Evolutionary conservation across 225 moss, liverwort and hornwort genomes (phyloP).

Genomic region (Ulota crispa): DNA sequence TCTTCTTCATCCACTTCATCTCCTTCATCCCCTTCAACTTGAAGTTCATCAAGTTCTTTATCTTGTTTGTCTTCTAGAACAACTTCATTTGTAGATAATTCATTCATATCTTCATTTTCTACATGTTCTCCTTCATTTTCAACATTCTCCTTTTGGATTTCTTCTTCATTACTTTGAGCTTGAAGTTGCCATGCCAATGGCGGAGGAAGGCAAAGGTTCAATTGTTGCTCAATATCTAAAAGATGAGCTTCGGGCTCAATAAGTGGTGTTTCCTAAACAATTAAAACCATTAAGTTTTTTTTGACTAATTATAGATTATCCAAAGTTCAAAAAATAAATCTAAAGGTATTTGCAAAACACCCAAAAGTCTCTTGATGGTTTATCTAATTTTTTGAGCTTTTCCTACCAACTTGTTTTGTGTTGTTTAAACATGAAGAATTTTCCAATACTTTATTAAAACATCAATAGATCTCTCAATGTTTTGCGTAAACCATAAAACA

Average conservation of each 20-base stretch:
- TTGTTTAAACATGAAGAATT: too few relatives aligned
- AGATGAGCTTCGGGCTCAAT: constrained; percentile 2
- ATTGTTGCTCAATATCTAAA: constrained; percentile 37
- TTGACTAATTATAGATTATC: too few relatives aligned
- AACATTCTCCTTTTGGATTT: neutral
- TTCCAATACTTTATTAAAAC: too few relatives aligned
- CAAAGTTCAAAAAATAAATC: too few relatives aligned
- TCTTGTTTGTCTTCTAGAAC: neutral
- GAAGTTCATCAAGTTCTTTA: neutral
- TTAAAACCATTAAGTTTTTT: neutral
- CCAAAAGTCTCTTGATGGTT: too few relatives aligned
- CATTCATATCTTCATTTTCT: neutral
- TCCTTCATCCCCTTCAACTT: neutral
- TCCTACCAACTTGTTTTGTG: too few relatives aligned
- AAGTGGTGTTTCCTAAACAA: neutral
- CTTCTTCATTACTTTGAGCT: neutral
- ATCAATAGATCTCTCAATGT: too few relatives aligned
- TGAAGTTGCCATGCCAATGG: neutral
- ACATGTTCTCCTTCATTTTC: neutral
- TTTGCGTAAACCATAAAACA: too few relatives aligned
- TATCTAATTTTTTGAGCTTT: too few relatives aligned
- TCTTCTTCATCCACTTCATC: neutral
- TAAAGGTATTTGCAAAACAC: too few relatives aligned
- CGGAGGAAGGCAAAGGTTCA: constrained; percentile 30
- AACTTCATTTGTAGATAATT: fast-evolving